These are phyloP conservation scores for Teunomyces stri DNA, from an alignment of 805 yeast species.

Conservation along the genomic window DNA sequence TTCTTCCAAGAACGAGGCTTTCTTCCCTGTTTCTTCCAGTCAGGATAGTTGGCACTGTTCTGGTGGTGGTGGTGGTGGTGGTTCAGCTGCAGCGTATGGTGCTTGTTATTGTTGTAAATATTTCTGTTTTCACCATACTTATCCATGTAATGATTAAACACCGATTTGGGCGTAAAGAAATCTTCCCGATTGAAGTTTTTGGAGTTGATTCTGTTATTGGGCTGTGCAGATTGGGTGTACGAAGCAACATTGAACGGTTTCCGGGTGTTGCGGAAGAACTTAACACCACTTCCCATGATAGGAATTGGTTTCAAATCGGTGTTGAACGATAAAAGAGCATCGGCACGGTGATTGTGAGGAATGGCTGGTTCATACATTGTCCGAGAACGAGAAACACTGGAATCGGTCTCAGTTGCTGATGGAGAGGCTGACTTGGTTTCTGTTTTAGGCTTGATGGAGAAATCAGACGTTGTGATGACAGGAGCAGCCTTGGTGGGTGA, in stretches of 20 bases:
- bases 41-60: constrained; percentile 3
- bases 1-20: constrained; percentile 30
- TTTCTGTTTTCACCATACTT: constrained; percentile 48
- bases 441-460: not conserved
- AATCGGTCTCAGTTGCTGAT: constrained; percentile 9
- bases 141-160: constrained; percentile 68
- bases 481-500: constrained; percentile 15
- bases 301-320: constrained; percentile 42
- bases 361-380: constrained; percentile 11
- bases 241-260: constrained; percentile 68
- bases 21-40: constrained; percentile 17
- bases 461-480: constrained; percentile 7
- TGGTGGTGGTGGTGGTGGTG: constrained; percentile 9
- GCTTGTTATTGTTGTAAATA: not conserved
- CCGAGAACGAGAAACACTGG: constrained; percentile 4
- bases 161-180: constrained; percentile 76
- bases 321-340: constrained; percentile 38
- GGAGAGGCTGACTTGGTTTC: constrained; percentile 4
- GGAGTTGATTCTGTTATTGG: constrained; percentile 5
- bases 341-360: constrained; percentile 42
- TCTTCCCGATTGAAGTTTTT: constrained; percentile 60
- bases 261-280: constrained; percentile 42
- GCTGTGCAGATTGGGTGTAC: constrained; percentile 33
- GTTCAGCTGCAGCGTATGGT: not conserved
- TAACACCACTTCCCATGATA: constrained; percentile 24